phyloP scores from a whole-genome alignment of 2,329 filamentous ascomycete genomes.

The Trichoderma afroharzianum region DNA sequence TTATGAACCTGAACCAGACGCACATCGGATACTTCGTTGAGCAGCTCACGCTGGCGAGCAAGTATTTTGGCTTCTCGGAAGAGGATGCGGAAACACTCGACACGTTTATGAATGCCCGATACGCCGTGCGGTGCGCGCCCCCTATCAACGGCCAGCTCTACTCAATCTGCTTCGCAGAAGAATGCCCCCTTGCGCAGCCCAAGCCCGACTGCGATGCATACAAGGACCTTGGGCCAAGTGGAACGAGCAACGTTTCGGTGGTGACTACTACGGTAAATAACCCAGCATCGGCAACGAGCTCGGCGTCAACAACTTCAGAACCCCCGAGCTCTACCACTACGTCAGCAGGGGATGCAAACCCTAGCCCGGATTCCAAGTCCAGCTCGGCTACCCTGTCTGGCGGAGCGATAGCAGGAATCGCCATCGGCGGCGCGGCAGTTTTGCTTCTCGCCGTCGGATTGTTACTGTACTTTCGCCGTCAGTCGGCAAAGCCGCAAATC shows the following conservation, averaged over 20 bases:
- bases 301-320: not conserved
- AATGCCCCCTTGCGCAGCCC: conserved; percentile 28
- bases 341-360: not conserved
- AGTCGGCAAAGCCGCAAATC: not conserved
- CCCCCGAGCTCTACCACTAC: not conserved
- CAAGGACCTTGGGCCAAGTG: conserved; percentile 22
- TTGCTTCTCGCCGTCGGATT: conserved; percentile 22
- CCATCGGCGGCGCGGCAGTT: conserved; percentile 24
- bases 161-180: conserved; percentile 28
- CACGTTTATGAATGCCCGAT: conserved; percentile 26
- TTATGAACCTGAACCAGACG: conserved; percentile 30
- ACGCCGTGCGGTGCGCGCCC: conserved; percentile 29
- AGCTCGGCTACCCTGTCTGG: conserved; percentile 6
- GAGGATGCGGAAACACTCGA: conserved; percentile 25
- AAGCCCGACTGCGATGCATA: conserved; percentile 28
- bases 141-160: conserved; percentile 24
- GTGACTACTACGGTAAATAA: conserved; percentile 9
- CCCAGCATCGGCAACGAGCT: not conserved
- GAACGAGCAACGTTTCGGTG: conserved; percentile 15
- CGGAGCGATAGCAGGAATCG: conserved; percentile 27
- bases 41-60: conserved; percentile 26
- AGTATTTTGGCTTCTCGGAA: conserved; percentile 28
- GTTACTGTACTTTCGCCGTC: conserved; percentile 20
- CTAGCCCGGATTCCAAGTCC: not conserved
- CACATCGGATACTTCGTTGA: conserved; percentile 31